A percentile compares a stretch with the other conserved stretches of the same genome.
phyloP scores from a whole-genome alignment of 345 rosid species.

The Erysimum cheiranthoides region DNA sequence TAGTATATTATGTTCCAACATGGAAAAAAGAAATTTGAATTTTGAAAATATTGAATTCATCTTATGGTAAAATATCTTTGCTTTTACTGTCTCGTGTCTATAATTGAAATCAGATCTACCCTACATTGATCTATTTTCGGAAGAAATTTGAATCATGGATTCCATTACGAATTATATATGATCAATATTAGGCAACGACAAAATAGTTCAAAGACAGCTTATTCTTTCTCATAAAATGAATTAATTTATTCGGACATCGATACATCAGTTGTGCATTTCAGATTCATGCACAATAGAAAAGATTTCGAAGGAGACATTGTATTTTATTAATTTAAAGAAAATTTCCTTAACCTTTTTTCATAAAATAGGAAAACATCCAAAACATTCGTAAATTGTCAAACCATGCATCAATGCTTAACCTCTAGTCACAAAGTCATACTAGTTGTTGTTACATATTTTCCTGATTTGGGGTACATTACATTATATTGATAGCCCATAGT shows the following conservation, averaged over 20 bases:
- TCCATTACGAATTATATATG: slow-evolving; percentile 7
- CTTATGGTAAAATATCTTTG: slow-evolving; percentile 12
- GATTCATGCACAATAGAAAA: not conserved
- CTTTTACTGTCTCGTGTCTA: not conserved
- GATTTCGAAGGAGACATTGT: not conserved
- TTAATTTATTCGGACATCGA: not conserved
- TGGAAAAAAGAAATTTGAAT: not conserved
- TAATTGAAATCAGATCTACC: not conserved
- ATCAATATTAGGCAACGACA: not conserved
- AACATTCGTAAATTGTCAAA: slow-evolving; percentile 12
- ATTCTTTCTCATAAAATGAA: not conserved
- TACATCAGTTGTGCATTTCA: not conserved
- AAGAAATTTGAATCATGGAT: not conserved
- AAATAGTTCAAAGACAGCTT: not conserved
- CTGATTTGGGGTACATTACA: slow-evolving; percentile 22
- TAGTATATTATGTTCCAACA: not conserved
- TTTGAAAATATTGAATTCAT: not conserved
- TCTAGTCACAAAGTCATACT: not conserved
- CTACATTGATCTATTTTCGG: not conserved
- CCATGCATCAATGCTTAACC: slow-evolving; percentile 8
- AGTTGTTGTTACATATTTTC: slow-evolving; percentile 13
- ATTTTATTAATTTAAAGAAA: not conserved
- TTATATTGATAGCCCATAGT: slow-evolving; percentile 11
- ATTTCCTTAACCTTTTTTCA: not conserved
- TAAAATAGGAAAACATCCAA: not conserved